phyloP scores from a whole-genome alignment of 2,329 filamentous ascomycete species.

The Ophiocordyceps robertsii region DNA sequence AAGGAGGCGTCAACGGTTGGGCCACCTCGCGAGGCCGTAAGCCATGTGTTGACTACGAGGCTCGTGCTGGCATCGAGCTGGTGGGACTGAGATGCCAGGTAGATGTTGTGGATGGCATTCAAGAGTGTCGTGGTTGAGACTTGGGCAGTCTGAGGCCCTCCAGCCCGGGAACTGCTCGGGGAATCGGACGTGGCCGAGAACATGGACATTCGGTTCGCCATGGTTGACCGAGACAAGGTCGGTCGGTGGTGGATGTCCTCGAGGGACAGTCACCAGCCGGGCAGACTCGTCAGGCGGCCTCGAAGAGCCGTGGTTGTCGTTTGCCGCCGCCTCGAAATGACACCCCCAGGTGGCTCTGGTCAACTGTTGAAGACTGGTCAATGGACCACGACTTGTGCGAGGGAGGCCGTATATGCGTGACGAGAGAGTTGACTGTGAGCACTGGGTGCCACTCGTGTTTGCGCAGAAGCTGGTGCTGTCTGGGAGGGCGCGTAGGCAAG shows the following conservation, averaged over 20 bases:
- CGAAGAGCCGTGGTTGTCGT: background rate
- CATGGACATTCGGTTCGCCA: constrained; percentile 56
- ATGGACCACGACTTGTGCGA: constrained; percentile 1
- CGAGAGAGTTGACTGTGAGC: background rate
- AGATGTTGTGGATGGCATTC: constrained; percentile 83
- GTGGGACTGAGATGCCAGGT: constrained; percentile 71
- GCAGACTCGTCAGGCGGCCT: background rate
- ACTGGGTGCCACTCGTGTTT: background rate
- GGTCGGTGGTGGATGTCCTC: constrained; percentile 18
- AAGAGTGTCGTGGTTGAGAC: constrained; percentile 87
- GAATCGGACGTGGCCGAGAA: constrained; percentile 56
- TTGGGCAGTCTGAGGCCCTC: constrained; percentile 58
- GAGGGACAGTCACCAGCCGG: constrained; percentile 20
- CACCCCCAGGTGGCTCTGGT: no score
- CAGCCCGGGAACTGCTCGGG: constrained; percentile 39
- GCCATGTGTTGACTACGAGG: constrained; percentile 89
- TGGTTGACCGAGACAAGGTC: constrained; percentile 14
- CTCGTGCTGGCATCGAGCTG: constrained; percentile 80
- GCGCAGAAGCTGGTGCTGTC: background rate
- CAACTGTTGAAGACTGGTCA: background rate
- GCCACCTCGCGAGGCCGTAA: constrained; percentile 61
- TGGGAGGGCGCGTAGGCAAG: constrained; percentile 13
- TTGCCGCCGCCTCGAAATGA: background rate
- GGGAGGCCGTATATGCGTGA: background rate
- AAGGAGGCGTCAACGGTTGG: constrained; percentile 68